Evolutionary conservation across 2,329 filamentous ascomycete genomes (phyloP).

Genomic region (Diaporthe ampelina): DNA sequence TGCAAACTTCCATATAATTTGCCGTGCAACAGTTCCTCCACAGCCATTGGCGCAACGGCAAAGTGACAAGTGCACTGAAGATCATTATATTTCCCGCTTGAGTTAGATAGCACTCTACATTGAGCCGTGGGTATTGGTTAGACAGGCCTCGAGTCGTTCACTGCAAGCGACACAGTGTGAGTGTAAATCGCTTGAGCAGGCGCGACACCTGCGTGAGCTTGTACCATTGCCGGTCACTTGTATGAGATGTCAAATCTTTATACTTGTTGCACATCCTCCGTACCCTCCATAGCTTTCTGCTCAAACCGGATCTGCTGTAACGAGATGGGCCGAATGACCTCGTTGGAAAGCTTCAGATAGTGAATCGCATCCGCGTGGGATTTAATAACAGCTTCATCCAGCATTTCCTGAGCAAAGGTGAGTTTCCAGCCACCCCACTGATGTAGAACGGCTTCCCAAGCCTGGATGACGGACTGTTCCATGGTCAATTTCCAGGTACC

Average conservation of each 20-base stretch:
- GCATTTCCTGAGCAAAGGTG: conserved; percentile 40
- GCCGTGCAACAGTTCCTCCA: too few relatives aligned
- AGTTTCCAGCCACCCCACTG: neutral
- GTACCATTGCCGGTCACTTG: neutral
- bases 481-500: conserved; percentile 49
- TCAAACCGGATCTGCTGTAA: conserved; percentile 51
- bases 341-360: conserved; percentile 47
- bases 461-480: conserved; percentile 44
- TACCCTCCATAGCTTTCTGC: conserved; percentile 46
- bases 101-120: too few relatives aligned
- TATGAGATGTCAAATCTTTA: too few relatives aligned
- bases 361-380: conserved; percentile 51
- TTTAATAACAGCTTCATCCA: conserved; percentile 47
- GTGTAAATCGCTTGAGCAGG: neutral
- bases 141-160: too few relatives aligned
- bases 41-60: too few relatives aligned
- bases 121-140: too few relatives aligned
- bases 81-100: too few relatives aligned
- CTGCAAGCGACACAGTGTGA: too few relatives aligned
- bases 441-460: conserved; percentile 49
- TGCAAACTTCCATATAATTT: neutral
- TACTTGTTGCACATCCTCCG: conserved; percentile 20
- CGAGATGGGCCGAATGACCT: conserved; percentile 51
- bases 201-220: neutral
- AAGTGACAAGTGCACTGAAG: too few relatives aligned